Conservation (phyloP, 768 basidiomycete genomes). For the Dioszegia aurantiaca region DNA sequence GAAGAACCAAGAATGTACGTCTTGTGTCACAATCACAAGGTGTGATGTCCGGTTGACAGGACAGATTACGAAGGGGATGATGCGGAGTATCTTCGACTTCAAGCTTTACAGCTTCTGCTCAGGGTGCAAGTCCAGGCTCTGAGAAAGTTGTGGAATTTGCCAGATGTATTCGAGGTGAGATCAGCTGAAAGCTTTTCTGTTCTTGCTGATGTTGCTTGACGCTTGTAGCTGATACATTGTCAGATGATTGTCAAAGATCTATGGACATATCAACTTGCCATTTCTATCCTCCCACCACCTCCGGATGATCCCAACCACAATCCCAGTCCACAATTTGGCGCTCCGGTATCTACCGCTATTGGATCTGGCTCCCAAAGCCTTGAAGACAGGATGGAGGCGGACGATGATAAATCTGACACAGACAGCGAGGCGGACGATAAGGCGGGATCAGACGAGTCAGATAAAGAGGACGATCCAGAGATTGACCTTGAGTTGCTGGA, state of each 20-base stretch:
- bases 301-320: slow-evolving; percentile 8
- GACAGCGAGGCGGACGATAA: slow-evolving; percentile 2
- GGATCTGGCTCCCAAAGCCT: neutral
- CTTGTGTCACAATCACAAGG: too few relatives aligned
- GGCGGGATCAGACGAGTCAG: slow-evolving; percentile 2
- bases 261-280: slow-evolving; percentile 46
- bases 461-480: slow-evolving; percentile 23
- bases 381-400: slow-evolving; percentile 18
- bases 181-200: neutral
- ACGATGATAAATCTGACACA: slow-evolving; percentile 25
- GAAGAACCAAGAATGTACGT: slow-evolving; percentile 63
- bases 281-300: slow-evolving; percentile 29
- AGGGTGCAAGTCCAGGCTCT: slow-evolving; percentile 64
- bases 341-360: neutral
- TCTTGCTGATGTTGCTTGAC: neutral
- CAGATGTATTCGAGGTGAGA: slow-evolving; percentile 41
- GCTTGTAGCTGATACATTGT: neutral
- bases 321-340: neutral
- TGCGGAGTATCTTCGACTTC: slow-evolving; percentile 74
- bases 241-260: slow-evolving; percentile 50
- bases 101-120: slow-evolving; percentile 77
- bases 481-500: slow-evolving; percentile 34
- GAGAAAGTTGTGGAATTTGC: slow-evolving; percentile 39
- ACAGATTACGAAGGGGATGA: slow-evolving; percentile 80
- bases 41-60: neutral